Percentiles rank a stretch among this genome's conserved stretches.
Evolutionary conservation across 2,329 filamentous ascomycete genomes (phyloP).

Genomic region (Apiospora pterosperma): DNA sequence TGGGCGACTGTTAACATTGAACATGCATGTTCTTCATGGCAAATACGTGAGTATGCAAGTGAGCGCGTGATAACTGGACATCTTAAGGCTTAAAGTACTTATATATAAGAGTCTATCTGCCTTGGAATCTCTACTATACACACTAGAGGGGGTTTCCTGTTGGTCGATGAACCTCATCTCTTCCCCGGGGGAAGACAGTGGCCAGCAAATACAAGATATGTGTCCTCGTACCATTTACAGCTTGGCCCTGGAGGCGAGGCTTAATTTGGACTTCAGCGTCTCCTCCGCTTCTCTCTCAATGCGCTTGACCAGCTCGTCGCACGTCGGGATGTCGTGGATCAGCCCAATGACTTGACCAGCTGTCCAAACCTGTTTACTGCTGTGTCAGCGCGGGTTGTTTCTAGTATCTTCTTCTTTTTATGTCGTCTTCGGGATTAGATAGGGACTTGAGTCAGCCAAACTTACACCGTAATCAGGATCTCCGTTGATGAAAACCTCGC

Average conservation of each 20-base stretch:
- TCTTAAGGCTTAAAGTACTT: too few species aligned
- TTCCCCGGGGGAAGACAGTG: too few species aligned
- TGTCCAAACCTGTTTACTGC: conserved; percentile 74
- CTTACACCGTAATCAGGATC: conserved; percentile 86
- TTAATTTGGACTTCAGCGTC: conserved; percentile 56
- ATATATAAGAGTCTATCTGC: neutral
- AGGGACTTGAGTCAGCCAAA: conserved; percentile 20
- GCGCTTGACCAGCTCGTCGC: conserved; percentile 62
- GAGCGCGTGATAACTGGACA: neutral
- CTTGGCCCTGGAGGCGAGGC: conserved; percentile 57
- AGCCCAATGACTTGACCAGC: conserved; percentile 91
- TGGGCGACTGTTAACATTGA: neutral
- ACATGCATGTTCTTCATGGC: too few species aligned
- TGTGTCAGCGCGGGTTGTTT: conserved; percentile 12
- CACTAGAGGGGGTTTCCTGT: neutral
- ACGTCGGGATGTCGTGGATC: conserved; percentile 80
- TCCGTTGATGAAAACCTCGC: conserved; percentile 88
- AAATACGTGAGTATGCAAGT: neutral
- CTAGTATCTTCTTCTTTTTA: neutral
- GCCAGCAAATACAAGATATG: too few species aligned
- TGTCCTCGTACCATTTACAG: conserved; percentile 35
- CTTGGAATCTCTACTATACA: neutral
- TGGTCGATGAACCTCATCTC: neutral
- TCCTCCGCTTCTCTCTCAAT: conserved; percentile 76
- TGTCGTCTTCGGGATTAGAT: conserved; percentile 1